Evolutionary conservation across 768 basidiomycete genomes (phyloP).

Genomic region (Tephrocybe sp.): DNA sequence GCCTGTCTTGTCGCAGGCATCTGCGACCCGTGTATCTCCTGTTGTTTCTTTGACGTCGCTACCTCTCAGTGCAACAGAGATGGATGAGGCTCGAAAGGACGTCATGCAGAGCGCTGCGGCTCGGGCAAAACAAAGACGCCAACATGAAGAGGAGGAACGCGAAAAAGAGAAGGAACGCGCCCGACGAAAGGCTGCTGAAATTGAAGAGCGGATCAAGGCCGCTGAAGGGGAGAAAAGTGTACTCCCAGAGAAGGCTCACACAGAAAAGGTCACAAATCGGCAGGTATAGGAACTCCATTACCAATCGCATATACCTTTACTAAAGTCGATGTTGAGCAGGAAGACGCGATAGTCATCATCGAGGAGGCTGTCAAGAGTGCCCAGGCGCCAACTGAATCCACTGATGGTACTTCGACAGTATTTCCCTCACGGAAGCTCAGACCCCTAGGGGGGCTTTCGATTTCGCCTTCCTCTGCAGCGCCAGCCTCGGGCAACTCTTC

Average conservation of each 20-base stretch:
- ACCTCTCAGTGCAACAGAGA: conserved; percentile 38
- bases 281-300: conserved; percentile 9
- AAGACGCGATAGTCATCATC: conserved; percentile 41
- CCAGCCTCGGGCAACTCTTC: conserved; percentile 6
- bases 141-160: conserved; percentile 81
- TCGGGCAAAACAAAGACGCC: conserved; percentile 73
- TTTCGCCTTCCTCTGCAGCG: conserved; percentile 24
- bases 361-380: conserved; percentile 42
- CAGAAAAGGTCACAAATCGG: conserved; percentile 16
- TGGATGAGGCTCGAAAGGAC: conserved; percentile 69
- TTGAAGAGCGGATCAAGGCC: conserved; percentile 65
- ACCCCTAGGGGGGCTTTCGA: conserved; percentile 28
- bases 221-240: conserved; percentile 35
- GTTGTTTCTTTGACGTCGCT: conserved; percentile 27
- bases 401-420: not conserved
- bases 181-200: conserved; percentile 70
- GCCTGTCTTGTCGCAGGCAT: conserved; percentile 41
- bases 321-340: conserved; percentile 14
- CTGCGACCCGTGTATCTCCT: conserved; percentile 36
- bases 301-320: not conserved
- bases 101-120: conserved; percentile 85
- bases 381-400: conserved; percentile 5
- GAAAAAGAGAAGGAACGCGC: conserved; percentile 81
- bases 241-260: conserved; percentile 18
- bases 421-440: conserved; percentile 27